phyloP scores from a whole-genome alignment of 208 protist genomes.

The Tritrichomonas musculus region DNA sequence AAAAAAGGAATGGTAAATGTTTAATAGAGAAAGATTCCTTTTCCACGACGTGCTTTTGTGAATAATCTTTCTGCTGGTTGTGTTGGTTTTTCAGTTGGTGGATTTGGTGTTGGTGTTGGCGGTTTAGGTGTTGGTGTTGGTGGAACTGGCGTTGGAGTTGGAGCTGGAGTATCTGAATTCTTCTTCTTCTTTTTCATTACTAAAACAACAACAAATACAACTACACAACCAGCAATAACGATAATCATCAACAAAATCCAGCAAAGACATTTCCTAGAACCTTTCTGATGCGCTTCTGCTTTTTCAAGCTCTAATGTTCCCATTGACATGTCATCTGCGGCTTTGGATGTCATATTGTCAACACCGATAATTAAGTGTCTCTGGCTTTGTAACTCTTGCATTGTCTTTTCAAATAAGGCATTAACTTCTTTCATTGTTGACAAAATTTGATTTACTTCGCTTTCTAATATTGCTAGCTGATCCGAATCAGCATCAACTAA shows the following conservation, averaged over 20 bases:
- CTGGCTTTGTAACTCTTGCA: not conserved
- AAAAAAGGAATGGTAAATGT: too few species aligned
- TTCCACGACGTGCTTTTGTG: too few species aligned
- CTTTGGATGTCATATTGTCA: not conserved
- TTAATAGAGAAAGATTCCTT: too few species aligned
- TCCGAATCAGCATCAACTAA: not conserved
- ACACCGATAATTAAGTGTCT: not conserved
- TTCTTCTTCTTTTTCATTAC: not conserved
- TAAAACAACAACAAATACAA: not conserved
- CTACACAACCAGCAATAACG: not conserved
- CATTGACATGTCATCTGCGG: not conserved
- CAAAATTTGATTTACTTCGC: not conserved
- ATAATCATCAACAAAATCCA: not conserved
- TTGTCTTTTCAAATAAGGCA: not conserved
- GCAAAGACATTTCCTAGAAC: not conserved
- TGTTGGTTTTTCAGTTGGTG: too few species aligned
- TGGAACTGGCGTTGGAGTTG: not conserved
- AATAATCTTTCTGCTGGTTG: too few species aligned
- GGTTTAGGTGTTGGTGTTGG: not conserved
- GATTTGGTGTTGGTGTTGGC: too few species aligned
- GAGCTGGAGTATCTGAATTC: not conserved
- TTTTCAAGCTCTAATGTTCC: not conserved
- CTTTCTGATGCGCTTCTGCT: not conserved
- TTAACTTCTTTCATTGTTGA: constrained; percentile 28
- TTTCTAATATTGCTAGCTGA: not conserved